Base-by-base conservation (phyloP, 1,139 yeast genomes). In the Diutina siamensis region DNA sequence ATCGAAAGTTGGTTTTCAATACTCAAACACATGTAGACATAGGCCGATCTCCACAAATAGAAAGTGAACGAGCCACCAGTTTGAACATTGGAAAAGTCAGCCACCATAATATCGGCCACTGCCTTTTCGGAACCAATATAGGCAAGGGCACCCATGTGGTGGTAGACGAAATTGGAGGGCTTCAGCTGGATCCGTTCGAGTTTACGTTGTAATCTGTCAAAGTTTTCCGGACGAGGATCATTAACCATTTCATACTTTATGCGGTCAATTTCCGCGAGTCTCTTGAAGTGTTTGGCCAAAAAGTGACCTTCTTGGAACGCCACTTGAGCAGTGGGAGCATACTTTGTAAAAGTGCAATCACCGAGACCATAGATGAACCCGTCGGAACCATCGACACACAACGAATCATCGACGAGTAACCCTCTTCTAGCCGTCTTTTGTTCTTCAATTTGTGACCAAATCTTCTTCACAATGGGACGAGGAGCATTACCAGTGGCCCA, bases 401-500 rank as follows among this genome's bases (percentile, higher is more conserved):
- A 44, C 55, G 88, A 71, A 62, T 76, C 80, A 52, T 86, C 95
- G 48, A 88, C 85, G 54, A 86, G 71, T 55, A 89, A 71, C 51
- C 97, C 97, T 64, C 97, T 81, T 67, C 92, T 80, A 48, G 95
- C 88, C 60, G 79, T 78, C 64, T 77, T 81, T 71, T 89, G 97
- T 51, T 80, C 89, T 45, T 84, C 86, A 54, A 89, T 68, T 65
- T 77, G 75, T 47, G 73, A 58, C 64, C 83, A 79, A 60, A 89
- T 71, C 56, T 78, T 77, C 51, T 78, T 73, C 49, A 84, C 75
- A 51, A 89, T 76, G 45, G 78, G 79, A 65, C 96, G 81, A 52
- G 89, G 89, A 50, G 94, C 92, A 64, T 87, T 88, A 67, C 97
- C 97, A 46, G 96, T 89, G 49, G 97, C 97, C 97, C 97, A 89